Evolutionary conservation across 139 green algal genomes (phyloP).

Genomic region (Pseudopediastrum boryanum): DNA sequence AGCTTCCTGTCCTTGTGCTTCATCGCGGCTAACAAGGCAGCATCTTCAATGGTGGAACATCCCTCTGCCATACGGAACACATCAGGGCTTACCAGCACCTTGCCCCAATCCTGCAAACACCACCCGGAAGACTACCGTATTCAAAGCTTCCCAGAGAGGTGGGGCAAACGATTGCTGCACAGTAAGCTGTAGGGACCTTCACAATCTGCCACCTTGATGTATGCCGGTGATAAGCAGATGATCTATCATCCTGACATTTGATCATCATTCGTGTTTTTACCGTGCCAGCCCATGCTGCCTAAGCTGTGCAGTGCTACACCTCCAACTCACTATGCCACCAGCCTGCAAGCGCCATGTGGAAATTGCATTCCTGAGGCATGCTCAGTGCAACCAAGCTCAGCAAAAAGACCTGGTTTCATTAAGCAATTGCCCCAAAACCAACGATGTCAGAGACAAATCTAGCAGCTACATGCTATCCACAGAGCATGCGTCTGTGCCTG

Average conservation of each 20-base stretch:
- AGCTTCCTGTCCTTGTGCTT: not conserved
- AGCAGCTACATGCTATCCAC: too few relatives aligned
- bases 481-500: too few relatives aligned
- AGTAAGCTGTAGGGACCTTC: not conserved
- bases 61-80: constrained; percentile 42
- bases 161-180: not conserved
- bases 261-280: not conserved
- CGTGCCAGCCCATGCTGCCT: not conserved
- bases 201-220: not conserved
- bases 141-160: not conserved
- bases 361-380: too few relatives aligned
- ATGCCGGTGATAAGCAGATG: not conserved
- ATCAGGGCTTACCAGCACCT: constrained; percentile 35
- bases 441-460: too few relatives aligned
- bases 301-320: too few relatives aligned
- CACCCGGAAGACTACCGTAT: not conserved
- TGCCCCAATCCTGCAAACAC: constrained; percentile 27
- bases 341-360: too few relatives aligned
- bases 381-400: too few relatives aligned
- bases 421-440: too few relatives aligned
- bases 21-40: constrained; percentile 23
- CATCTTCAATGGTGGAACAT: constrained; percentile 56
- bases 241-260: not conserved
- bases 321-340: too few relatives aligned
- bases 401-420: too few relatives aligned